Percentiles rank a stretch among this genome's conserved stretches.
Evolutionary conservation across 371 early-diverging fungal genomes (phyloP).

Genomic region (Blastocladiella emersonii): DNA sequence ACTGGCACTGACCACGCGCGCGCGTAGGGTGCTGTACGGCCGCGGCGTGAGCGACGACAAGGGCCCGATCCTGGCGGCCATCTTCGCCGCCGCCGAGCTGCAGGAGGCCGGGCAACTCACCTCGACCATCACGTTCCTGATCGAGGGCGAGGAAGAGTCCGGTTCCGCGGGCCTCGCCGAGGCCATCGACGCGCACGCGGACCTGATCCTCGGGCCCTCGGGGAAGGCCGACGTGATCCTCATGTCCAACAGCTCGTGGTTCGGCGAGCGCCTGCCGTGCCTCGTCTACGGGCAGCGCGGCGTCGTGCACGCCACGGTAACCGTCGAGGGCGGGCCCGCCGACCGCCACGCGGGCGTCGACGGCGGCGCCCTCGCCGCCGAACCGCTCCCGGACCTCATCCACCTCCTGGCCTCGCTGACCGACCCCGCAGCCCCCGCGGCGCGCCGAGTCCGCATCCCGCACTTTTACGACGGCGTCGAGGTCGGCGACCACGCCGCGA

Average conservation of each 20-base stretch:
- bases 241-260: conserved; percentile 53
- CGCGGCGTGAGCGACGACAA: conserved; percentile 69
- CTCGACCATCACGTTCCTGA: conserved; percentile 58
- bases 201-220: conserved; percentile 21
- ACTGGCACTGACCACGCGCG: conserved; percentile 19
- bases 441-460: not conserved
- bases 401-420: conserved; percentile 43
- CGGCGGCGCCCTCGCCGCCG: conserved; percentile 59
- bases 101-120: conserved; percentile 40
- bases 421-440: conserved; percentile 9
- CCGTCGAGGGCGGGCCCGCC: conserved; percentile 32
- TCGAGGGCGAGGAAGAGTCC: conserved; percentile 76
- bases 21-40: conserved; percentile 66
- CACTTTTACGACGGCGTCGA: not conserved
- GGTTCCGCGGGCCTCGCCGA: conserved; percentile 55
- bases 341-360: conserved; percentile 74
- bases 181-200: conserved; percentile 24
- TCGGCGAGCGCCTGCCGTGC: conserved; percentile 51
- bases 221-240: conserved; percentile 54
- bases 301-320: conserved; percentile 53
- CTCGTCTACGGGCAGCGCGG: conserved; percentile 58
- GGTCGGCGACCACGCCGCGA: not conserved
- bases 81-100: conserved; percentile 63
- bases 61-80: conserved; percentile 60
- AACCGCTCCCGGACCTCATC: conserved; percentile 60